Evolutionary conservation across 495 filamentous ascomycete species (phyloP), one percentile per base, ranked within the genome.

Genomic region (Penicillium lividum): DNA sequence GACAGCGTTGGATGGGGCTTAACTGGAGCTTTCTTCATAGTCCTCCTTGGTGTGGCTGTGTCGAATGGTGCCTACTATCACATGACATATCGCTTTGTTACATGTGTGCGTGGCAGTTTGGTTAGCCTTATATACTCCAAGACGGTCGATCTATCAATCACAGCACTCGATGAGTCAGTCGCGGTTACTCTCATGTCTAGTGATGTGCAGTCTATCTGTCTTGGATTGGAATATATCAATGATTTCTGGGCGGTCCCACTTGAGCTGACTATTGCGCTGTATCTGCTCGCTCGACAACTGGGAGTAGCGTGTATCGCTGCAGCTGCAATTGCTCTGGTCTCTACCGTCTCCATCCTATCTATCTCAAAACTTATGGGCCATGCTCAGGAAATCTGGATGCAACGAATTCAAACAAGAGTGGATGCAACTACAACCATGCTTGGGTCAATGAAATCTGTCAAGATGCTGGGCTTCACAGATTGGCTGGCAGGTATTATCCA

Each of bases 381-480:
- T 7, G 52, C 38, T 5, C 64, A 15, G 73, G 68, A 6, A 73
- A 73, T 40, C 51, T 68, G 43, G 59, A 60, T 60, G 53, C 43
- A 52, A 45, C 74, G 75, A 15, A 82, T 81, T 1, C 72, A 83
- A 54, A 72, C 66, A 54, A 77, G 81, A 10, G 77, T 86, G 29
- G 71, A 74, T 34, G 69, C 72, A 28, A 84, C 79, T 3, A 70
- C 71, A 15, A 56, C 72, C 2, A 74, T 81, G 64, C 61, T 87
- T 7, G 65, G 75, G 10, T 73, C 77, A 0, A 80, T 84, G 59
- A 85, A 85, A 56, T 72, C 74, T 31, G 63, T 85, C 18, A 86
- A 85, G 57, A 81, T 84, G 78, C 68, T 77, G 3, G 84, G 82
- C 3, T 59, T 86, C 2, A 74, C 75, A n/a, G 61, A 68, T 3